phyloP scores from a whole-genome alignment of 768 basidiomycete species.

The Boletus tomentosulus region DNA sequence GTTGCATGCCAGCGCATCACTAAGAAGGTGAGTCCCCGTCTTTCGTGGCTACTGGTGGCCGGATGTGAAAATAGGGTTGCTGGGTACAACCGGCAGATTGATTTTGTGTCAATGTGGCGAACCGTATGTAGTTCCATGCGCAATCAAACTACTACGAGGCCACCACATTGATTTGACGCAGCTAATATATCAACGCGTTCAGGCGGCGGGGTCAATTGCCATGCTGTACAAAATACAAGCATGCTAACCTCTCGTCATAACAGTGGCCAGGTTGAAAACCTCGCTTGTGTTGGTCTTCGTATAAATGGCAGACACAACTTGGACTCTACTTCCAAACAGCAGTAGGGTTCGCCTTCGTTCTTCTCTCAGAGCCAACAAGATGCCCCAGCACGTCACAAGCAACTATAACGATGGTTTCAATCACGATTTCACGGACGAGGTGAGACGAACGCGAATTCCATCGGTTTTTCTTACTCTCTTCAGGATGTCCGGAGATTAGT shows the following conservation, averaged over 20 bases:
- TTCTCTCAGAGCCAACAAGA: slow-evolving; percentile 4
- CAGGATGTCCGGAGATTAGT: slow-evolving; percentile 25
- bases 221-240: slow-evolving; percentile 20
- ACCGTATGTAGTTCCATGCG: background rate
- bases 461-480: slow-evolving; percentile 7
- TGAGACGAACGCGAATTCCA: background rate
- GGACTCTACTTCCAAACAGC: background rate
- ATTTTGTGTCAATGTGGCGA: slow-evolving; percentile 8
- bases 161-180: slow-evolving; percentile 4
- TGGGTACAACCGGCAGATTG: background rate
- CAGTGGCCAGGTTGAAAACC: background rate
- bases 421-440: slow-evolving; percentile 30
- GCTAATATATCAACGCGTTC: slow-evolving; percentile 10
- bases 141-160: background rate
- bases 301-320: slow-evolving; percentile 15
- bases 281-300: background rate
- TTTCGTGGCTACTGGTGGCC: background rate
- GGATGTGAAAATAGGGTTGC: background rate
- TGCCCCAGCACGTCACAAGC: slow-evolving; percentile 18
- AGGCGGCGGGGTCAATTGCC: slow-evolving; percentile 13
- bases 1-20: background rate
- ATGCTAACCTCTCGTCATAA: background rate
- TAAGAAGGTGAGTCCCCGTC: background rate
- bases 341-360: background rate
- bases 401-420: slow-evolving; percentile 22